Base-by-base conservation (phyloP, 2,329 filamentous ascomycete genomes). In the Fusarium palustre region DNA sequence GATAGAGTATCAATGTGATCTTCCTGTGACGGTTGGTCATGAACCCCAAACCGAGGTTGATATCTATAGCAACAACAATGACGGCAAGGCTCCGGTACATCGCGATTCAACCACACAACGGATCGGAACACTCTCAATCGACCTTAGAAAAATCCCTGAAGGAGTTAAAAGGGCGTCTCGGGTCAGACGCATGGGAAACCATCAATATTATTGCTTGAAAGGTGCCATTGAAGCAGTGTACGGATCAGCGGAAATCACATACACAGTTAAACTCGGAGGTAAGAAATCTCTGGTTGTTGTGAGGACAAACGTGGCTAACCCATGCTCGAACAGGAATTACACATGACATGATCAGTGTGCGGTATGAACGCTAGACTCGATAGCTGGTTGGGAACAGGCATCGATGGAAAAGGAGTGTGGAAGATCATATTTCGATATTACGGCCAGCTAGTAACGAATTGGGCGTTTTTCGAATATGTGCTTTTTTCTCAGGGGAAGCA, bases 1-100 rank as follows among this genome's bases (percentile, higher is more conserved):
- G 9, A 80, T 81, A 53, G 76, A 79, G 46, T 81, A 79, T 46
- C 79, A 80, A 49, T 80, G 79, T 63, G 79, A 81, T 61, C 74
- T 81, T 15, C 79, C 79, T 7, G 78, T 80, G 5, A 73, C 72
- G 55, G 66, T 75, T 56, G 79, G 79, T 5, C 75, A 79, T 46
- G 61, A 62, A 10, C 79, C 79, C 7, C 78, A 81, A 55, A 79
- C 78, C 3, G 77, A 80, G 49, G 79, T 81, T 50, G 77, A 80
- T 46, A 80, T 81, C 9, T 80, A 78, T 63, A 76, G 75, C 68
- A 77, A 76, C 59, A 72, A 78, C 24, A 76, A 79, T 30, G 73
- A 79, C n/a, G 55, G 54, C 0, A 73, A 63, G n/a, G 69, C 75
- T 8, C 78, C 79, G 1, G 53, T 76, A 7, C 79, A 81, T 56